These are phyloP conservation scores for Rhizopogon salebrosus DNA, from an alignment of 768 basidiomycete species.

Conservation along the genomic window DNA sequence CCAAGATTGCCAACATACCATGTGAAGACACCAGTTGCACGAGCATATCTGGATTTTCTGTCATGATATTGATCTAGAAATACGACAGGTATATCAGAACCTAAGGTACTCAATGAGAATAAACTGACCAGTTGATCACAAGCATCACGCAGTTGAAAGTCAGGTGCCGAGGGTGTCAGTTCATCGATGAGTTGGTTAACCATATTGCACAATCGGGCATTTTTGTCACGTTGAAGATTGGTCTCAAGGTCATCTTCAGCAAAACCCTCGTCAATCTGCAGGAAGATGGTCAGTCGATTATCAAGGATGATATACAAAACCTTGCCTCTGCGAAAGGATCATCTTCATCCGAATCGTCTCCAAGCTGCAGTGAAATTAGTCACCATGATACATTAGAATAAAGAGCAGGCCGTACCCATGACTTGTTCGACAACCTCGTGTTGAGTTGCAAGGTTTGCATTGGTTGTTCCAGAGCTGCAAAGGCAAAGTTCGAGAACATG, in stretches of 20 bases:
- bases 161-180: slow-evolving; percentile 74
- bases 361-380: slow-evolving; percentile 38
- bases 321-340: slow-evolving; percentile 93
- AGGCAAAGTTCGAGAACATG: slow-evolving; percentile 1
- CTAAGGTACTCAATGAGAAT: neutral
- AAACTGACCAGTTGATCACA: slow-evolving; percentile 79
- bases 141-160: slow-evolving; percentile 77
- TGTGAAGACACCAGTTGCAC: slow-evolving; percentile 86
- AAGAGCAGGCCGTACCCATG: slow-evolving; percentile 56
- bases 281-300: slow-evolving; percentile 2
- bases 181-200: slow-evolving; percentile 86
- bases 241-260: slow-evolving; percentile 89
- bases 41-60: slow-evolving; percentile 81
- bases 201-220: slow-evolving; percentile 76
- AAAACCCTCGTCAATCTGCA: slow-evolving; percentile 87
- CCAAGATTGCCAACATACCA: slow-evolving; percentile 92
- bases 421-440: slow-evolving; percentile 82
- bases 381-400: neutral
- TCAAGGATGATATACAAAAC: neutral
- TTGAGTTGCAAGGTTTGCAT: slow-evolving; percentile 80
- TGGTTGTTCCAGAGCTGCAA: slow-evolving; percentile 49
- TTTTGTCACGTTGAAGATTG: slow-evolving; percentile 89
- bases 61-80: slow-evolving; percentile 66
- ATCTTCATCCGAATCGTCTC: slow-evolving; percentile 84
- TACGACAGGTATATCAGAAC: neutral